Percentiles rank a stretch among this genome's conserved stretches.
These are phyloP conservation scores for Brassica balearica DNA, from an alignment of 441 rosid genomes.

Conservation along the genomic window DNA sequence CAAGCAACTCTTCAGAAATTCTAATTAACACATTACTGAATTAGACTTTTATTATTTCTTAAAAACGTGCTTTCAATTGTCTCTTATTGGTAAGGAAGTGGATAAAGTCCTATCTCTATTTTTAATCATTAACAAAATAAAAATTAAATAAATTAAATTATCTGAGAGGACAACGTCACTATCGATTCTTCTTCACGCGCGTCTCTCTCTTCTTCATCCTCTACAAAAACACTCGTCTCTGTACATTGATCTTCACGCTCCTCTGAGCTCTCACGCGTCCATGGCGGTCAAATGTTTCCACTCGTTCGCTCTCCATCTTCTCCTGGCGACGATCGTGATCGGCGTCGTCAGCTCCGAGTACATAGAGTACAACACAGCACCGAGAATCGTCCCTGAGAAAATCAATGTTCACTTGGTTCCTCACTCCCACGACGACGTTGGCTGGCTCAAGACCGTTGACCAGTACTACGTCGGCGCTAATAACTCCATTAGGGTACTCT, in stretches of 20 bases:
- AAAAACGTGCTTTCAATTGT: not conserved
- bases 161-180: slow-evolving; percentile 17
- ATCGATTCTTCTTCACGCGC: slow-evolving; percentile 36
- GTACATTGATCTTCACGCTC: slow-evolving; percentile 35
- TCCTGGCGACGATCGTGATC: slow-evolving; percentile 36
- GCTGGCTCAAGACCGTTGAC: slow-evolving; percentile 81
- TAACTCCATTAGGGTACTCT: slow-evolving; percentile 71
- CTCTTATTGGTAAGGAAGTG: slow-evolving; percentile 20
- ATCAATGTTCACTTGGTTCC: slow-evolving; percentile 80
- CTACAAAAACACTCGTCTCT: slow-evolving; percentile 30
- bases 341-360: slow-evolving; percentile 45
- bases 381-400: slow-evolving; percentile 56
- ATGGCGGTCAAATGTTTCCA: slow-evolving; percentile 37
- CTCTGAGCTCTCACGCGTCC: slow-evolving; percentile 17
- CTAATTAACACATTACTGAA: not conserved
- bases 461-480: slow-evolving; percentile 82
- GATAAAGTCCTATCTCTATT: slow-evolving; percentile 18
- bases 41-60: not conserved
- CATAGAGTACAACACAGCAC: slow-evolving; percentile 62
- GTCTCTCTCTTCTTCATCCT: slow-evolving; percentile 23
- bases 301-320: slow-evolving; percentile 5
- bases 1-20: slow-evolving; percentile 22
- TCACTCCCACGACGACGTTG: slow-evolving; percentile 81
- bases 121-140: not conserved
- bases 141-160: slow-evolving; percentile 21